A percentile compares a stretch with the other conserved stretches of the same genome.
phyloP scores from a whole-genome alignment of 805 yeast genomes.

The Phaffomyces antillensis region DNA sequence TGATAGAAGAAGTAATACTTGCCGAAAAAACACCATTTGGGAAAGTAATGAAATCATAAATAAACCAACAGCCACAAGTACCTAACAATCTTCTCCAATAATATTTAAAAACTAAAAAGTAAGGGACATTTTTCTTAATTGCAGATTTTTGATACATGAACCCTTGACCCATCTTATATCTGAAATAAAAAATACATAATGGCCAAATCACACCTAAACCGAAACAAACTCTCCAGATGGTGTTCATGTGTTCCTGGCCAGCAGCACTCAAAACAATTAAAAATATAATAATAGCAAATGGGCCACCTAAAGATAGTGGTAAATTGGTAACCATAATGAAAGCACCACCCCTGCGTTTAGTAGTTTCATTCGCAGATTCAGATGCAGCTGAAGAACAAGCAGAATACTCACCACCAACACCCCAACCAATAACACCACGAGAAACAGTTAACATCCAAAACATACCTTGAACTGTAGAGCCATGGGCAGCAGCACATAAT shows the following conservation, averaged over 20 bases:
- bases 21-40: constrained; percentile 69
- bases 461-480: constrained; percentile 48
- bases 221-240: constrained; percentile 65
- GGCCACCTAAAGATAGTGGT: constrained; percentile 72
- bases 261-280: constrained; percentile 61
- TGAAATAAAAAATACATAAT: constrained; percentile 60
- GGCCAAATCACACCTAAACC: constrained; percentile 67
- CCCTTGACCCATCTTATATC: constrained; percentile 63
- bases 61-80: constrained; percentile 70
- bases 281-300: constrained; percentile 63
- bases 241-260: constrained; percentile 36
- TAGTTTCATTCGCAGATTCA: constrained; percentile 67
- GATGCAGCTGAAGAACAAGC: constrained; percentile 62
- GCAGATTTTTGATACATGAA: constrained; percentile 58
- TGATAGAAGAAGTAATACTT: constrained; percentile 50
- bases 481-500: constrained; percentile 67
- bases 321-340: constrained; percentile 64
- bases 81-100: constrained; percentile 68
- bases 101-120: constrained; percentile 51
- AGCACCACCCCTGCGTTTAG: constrained; percentile 55
- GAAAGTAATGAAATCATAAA: constrained; percentile 75
- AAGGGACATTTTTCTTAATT: constrained; percentile 50
- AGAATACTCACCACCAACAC: constrained; percentile 74
- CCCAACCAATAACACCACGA: constrained; percentile 72
- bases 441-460: constrained; percentile 72